Percentiles rank a stretch among this genome's conserved stretches.
Evolutionary conservation across 1,284 basidiomycete genomes (phyloP).

Genomic region (Golubevia pallescens): DNA sequence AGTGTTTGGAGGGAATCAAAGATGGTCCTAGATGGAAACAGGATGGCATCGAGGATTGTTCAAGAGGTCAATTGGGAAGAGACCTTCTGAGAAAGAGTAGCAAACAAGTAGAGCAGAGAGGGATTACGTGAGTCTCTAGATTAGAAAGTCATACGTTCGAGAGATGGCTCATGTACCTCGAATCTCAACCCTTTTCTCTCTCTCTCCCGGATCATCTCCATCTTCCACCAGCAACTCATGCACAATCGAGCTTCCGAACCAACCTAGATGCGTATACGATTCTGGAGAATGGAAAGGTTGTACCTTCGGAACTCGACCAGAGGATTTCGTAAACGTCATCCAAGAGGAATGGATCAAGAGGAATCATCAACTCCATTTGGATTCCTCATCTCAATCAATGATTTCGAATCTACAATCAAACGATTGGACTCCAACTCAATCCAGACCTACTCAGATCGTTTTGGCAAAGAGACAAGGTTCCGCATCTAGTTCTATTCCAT

Average conservation of each 20-base stretch:
- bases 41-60: constrained; percentile 37
- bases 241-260: constrained; percentile 34
- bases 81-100: constrained; percentile 29
- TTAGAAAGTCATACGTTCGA: not conserved
- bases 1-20: constrained; percentile 31
- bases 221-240: constrained; percentile 12
- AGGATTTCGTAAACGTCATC: constrained; percentile 40
- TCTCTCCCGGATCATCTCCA: not conserved
- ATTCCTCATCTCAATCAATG: constrained; percentile 1
- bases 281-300: constrained; percentile 42
- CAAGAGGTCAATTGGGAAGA: constrained; percentile 25
- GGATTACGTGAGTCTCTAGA: constrained; percentile 9
- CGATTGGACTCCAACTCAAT: too few species aligned
- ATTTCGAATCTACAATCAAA: not conserved
- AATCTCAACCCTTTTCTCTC: not conserved
- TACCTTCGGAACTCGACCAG: constrained; percentile 28
- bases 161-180: not conserved
- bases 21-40: constrained; percentile 27
- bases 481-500: too few species aligned
- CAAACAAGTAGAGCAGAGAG: constrained; percentile 15
- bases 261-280: constrained; percentile 37
- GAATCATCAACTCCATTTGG: constrained; percentile 1
- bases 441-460: not conserved
- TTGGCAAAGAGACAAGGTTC: constrained; percentile 4
- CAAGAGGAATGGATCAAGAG: constrained; percentile 13